Evolutionary conservation across 768 basidiomycete genomes (phyloP).

Genomic region (Lactarius sp.): DNA sequence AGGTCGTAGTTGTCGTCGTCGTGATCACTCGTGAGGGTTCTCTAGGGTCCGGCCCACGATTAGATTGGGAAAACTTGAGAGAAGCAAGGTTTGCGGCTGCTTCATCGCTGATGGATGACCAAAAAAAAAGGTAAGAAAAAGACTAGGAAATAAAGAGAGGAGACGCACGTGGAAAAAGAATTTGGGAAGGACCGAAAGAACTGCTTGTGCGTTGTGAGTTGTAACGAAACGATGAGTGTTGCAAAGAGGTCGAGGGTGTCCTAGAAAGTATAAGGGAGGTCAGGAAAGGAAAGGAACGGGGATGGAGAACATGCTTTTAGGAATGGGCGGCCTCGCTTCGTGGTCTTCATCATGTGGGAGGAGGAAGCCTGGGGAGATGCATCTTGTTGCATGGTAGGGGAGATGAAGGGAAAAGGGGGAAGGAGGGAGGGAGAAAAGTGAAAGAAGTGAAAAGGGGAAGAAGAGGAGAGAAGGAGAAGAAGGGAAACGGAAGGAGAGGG

Average conservation of each 20-base stretch:
- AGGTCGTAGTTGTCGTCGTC: slow-evolving; percentile 98
- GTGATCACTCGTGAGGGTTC: slow-evolving; percentile 98
- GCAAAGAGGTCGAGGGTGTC: slow-evolving; percentile 98
- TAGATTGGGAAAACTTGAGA: slow-evolving; percentile 98
- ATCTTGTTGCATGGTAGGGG: slow-evolving; percentile 36
- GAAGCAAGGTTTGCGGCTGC: slow-evolving; percentile 90
- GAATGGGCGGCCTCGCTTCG: slow-evolving; percentile 90
- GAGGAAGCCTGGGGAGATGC: slow-evolving; percentile 52
- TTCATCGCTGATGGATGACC: slow-evolving; percentile 62
- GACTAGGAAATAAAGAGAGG: slow-evolving; percentile 14
- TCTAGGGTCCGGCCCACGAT: slow-evolving; percentile 96
- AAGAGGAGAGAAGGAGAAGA: slow-evolving; percentile 30
- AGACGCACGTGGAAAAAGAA: slow-evolving; percentile 88
- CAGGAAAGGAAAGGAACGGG: slow-evolving; percentile 2
- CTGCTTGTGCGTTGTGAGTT: slow-evolving; percentile 84
- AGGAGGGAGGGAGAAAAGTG: slow-evolving; percentile 26
- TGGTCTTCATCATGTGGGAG: slow-evolving; percentile 98
- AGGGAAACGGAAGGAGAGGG: neutral
- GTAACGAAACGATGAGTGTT: slow-evolving; percentile 90
- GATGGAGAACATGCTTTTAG: slow-evolving; percentile 60
- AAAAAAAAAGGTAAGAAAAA: slow-evolving; percentile 4
- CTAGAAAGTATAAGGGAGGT: slow-evolving; percentile 38
- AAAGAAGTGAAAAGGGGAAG: slow-evolving; percentile 31
- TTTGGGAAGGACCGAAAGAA: slow-evolving; percentile 95
- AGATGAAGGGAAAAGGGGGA: slow-evolving; percentile 28